Percentiles rank a stretch among this genome's conserved stretches.
phyloP scores from a whole-genome alignment of 1,284 basidiomycete genomes.

The Pyrrhoderma noxium region DNA sequence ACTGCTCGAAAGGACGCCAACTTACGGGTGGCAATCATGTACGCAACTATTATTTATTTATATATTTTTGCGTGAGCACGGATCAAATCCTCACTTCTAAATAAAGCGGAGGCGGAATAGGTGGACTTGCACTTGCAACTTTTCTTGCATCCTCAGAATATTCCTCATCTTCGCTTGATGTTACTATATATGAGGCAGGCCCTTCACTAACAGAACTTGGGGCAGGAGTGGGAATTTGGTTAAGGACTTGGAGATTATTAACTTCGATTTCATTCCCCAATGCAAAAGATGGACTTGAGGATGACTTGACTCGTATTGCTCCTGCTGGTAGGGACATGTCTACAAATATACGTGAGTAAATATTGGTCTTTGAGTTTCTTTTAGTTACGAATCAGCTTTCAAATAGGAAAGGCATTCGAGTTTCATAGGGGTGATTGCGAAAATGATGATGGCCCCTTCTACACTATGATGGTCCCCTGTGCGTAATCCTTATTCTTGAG shows the following conservation, averaged over 20 bases:
- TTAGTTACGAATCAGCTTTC: background rate
- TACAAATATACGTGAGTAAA: slow-evolving; percentile 1
- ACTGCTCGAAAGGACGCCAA: too few species aligned
- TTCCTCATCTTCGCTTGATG: slow-evolving; percentile 25
- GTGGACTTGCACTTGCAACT: slow-evolving; percentile 39
- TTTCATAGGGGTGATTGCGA: slow-evolving; percentile 10
- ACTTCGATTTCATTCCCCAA: background rate
- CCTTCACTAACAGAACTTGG: slow-evolving; percentile 42
- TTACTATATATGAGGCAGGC: slow-evolving; percentile 41
- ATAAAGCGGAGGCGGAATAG: slow-evolving; percentile 41
- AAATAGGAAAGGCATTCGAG: slow-evolving; percentile 13
- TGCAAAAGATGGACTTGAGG: background rate
- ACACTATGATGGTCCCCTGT: slow-evolving; percentile 16
- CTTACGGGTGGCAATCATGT: too few species aligned
- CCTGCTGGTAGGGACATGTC: slow-evolving; percentile 11
- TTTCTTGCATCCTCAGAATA: slow-evolving; percentile 24
- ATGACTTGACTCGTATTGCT: slow-evolving; percentile 7
- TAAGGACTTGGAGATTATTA: slow-evolving; percentile 37
- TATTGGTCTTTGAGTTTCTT: background rate
- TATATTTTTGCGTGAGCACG: too few species aligned
- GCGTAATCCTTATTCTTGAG: background rate
- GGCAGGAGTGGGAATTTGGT: slow-evolving; percentile 43
- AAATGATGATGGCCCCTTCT: slow-evolving; percentile 6
- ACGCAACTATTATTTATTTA: too few species aligned
- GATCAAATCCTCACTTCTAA: background rate